Conservation (phyloP, 179 eudicot genomes). For the Beta macrorhiza region DNA sequence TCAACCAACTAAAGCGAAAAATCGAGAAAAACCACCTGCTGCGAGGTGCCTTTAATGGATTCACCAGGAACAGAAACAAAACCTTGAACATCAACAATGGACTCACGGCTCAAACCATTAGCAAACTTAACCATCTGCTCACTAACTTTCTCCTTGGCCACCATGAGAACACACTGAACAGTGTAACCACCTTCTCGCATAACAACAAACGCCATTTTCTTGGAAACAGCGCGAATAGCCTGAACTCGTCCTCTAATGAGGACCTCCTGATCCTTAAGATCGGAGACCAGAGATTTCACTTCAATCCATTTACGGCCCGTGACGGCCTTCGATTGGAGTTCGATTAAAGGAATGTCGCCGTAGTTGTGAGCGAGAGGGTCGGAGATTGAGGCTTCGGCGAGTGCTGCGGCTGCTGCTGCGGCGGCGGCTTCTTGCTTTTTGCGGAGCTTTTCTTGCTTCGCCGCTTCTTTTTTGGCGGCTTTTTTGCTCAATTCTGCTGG, state of each 20-base stretch:
- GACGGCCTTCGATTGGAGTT: constrained; percentile 59
- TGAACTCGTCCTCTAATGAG: constrained; percentile 68
- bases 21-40: constrained; percentile 37
- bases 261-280: constrained; percentile 43
- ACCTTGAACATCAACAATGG: too few species aligned
- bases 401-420: constrained; percentile 41
- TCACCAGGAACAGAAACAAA: too few species aligned
- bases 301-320: constrained; percentile 56
- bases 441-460: constrained; percentile 58
- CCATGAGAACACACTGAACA: constrained; percentile 77
- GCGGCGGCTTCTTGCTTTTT: constrained; percentile 49
- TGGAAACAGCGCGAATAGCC: constrained; percentile 67
- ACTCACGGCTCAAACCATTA: too few species aligned
- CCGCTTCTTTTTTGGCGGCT: constrained; percentile 66
- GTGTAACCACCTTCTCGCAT: constrained; percentile 59
- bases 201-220: constrained; percentile 80
- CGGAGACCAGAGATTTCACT: constrained; percentile 41
- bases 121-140: constrained; percentile 53
- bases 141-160: constrained; percentile 52
- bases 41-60: too few species aligned
- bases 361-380: constrained; percentile 65
- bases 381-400: constrained; percentile 32
- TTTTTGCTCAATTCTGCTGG: constrained; percentile 47
- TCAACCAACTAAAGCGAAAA: constrained; percentile 53
- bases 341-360: constrained; percentile 56